Evolutionary conservation across 495 filamentous ascomycete species (phyloP).

Genomic region (Corynascus novoguineensis): DNA sequence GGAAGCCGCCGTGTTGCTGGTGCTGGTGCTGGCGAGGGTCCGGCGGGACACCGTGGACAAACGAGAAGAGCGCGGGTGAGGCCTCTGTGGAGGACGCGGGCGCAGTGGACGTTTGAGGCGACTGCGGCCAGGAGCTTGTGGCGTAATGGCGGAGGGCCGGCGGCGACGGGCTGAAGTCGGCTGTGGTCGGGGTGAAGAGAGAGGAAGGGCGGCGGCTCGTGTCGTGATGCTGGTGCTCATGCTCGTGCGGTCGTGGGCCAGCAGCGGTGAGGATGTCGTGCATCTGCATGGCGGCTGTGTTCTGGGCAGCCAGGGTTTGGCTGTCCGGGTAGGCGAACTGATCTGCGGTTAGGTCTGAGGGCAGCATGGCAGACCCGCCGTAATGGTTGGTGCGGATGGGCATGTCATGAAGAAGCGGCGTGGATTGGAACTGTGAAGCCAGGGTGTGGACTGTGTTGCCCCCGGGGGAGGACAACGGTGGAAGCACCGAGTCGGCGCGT

Average conservation of each 20-base stretch:
- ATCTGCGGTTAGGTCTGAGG: constrained; percentile 26
- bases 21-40: constrained; percentile 2
- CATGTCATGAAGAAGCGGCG: constrained; percentile 30
- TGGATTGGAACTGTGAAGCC: constrained; percentile 24
- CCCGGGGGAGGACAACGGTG: constrained; percentile 11
- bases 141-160: not conserved
- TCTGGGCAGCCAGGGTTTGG: constrained; percentile 14
- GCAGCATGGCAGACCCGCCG: constrained; percentile 21
- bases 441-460: constrained; percentile 27
- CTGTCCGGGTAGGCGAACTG: constrained; percentile 34
- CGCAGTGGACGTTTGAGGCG: constrained; percentile 12
- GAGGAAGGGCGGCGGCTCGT: constrained; percentile 10
- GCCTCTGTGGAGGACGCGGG: not conserved
- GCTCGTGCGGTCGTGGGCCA: constrained; percentile 1
- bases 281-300: not conserved
- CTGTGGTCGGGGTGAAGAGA: constrained; percentile 1
- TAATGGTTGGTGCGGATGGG: constrained; percentile 25
- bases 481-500: constrained; percentile 21
- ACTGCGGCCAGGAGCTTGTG: not conserved
- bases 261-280: constrained; percentile 14
- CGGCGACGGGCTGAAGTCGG: constrained; percentile 1
- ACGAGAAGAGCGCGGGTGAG: not conserved
- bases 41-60: not conserved
- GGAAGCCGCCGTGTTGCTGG: not conserved
- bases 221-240: not conserved